phyloP scores from a whole-genome alignment of 148 eudicot genomes.

The Selenicereus undatus region DNA sequence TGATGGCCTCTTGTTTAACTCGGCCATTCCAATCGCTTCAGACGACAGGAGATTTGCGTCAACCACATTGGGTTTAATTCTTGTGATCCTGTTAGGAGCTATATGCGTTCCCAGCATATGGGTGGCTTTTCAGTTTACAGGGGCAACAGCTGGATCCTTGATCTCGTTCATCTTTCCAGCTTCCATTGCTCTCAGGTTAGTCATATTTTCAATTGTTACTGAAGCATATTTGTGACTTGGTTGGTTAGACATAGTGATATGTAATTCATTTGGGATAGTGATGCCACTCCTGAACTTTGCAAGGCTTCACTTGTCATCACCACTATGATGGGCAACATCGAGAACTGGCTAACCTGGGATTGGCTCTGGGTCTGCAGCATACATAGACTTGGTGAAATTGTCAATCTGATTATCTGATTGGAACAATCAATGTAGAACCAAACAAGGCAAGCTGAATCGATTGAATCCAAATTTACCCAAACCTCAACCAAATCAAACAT shows the following conservation, averaged over 20 bases:
- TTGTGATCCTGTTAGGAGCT: conserved; percentile 65
- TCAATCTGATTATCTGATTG: too few species aligned
- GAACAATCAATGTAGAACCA: too few species aligned
- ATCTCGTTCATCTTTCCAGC: conserved; percentile 88
- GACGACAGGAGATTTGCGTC: conserved; percentile 56
- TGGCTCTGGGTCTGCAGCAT: background rate
- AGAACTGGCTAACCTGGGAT: background rate
- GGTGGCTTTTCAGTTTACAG: conserved; percentile 96
- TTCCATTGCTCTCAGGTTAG: conserved; percentile 77
- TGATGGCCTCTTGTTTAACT: conserved; percentile 75
- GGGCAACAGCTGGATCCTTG: conserved; percentile 93
- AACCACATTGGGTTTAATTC: conserved; percentile 52
- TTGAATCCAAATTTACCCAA: too few species aligned
- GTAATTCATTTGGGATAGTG: background rate
- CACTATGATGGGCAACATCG: background rate
- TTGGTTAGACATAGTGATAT: background rate
- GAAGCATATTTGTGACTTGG: background rate
- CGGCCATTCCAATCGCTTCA: conserved; percentile 57
- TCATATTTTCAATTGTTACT: conserved; percentile 2
- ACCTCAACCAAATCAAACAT: too few species aligned
- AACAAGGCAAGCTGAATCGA: too few species aligned
- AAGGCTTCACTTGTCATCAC: background rate
- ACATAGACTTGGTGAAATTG: too few species aligned
- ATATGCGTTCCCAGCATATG: conserved; percentile 87
- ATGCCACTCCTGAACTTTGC: background rate